Conservation (phyloP, 1,284 basidiomycete species). For the Tilletia indica region DNA sequence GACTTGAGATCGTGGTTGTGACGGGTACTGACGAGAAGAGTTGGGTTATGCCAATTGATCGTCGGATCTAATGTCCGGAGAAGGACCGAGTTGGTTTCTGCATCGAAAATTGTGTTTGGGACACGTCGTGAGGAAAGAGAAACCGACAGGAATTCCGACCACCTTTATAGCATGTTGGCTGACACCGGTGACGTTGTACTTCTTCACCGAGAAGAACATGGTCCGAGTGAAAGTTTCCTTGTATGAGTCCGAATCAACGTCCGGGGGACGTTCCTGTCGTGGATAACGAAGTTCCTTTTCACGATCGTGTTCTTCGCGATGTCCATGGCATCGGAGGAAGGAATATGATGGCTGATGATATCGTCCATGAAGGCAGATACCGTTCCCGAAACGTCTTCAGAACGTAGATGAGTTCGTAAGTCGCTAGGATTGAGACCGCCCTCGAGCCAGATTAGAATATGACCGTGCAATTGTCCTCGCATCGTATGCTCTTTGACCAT, state of each 20-base stretch:
- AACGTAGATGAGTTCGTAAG: background rate
- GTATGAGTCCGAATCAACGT: background rate
- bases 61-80: background rate
- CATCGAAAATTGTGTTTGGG: background rate
- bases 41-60: background rate
- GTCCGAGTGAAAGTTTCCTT: background rate
- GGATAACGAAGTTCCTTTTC: background rate
- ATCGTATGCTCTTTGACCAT: background rate
- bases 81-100: background rate
- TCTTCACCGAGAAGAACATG: background rate
- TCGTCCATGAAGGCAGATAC: background rate
- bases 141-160: background rate
- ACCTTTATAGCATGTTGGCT: background rate
- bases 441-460: background rate
- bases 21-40: background rate
- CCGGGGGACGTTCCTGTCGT: background rate
- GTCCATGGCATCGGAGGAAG: background rate
- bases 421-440: background rate
- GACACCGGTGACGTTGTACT: background rate
- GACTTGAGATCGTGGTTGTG: slow-evolving; percentile 1
- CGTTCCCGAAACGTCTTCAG: background rate
- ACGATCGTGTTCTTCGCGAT: no score
- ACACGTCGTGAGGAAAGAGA: background rate
- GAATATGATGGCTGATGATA: background rate
- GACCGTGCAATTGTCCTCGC: background rate